Evolutionary conservation across 257 asterid genomes (phyloP).

Genomic region (Solanum commersonii): DNA sequence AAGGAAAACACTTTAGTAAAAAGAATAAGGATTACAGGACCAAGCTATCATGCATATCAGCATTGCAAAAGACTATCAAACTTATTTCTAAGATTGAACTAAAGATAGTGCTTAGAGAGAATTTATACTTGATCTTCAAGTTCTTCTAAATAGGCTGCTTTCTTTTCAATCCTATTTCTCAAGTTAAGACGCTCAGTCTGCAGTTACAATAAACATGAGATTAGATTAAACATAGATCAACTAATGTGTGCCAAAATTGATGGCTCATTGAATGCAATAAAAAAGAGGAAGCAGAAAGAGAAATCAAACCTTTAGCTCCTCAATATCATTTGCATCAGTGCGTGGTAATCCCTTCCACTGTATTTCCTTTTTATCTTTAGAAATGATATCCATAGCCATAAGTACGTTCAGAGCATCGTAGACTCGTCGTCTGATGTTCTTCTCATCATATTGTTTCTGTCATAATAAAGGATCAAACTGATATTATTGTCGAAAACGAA

Average conservation of each 20-base stretch:
- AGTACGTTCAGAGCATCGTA: constrained; percentile 94
- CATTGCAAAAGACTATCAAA: neutral
- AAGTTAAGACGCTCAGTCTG: constrained; percentile 75
- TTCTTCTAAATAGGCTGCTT: constrained; percentile 83
- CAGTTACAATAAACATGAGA: constrained; percentile 9
- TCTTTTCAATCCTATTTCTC: constrained; percentile 76
- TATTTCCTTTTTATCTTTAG: constrained; percentile 95
- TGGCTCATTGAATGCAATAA: neutral
- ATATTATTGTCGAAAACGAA: neutral
- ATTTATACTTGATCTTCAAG: constrained; percentile 81
- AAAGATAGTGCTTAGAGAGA: neutral
- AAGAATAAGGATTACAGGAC: neutral
- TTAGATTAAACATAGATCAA: neutral
- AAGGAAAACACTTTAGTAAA: neutral
- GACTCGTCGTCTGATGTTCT: constrained; percentile 91
- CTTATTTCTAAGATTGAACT: neutral
- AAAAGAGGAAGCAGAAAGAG: neutral
- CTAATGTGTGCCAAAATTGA: neutral
- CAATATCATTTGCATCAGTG: constrained; percentile 78
- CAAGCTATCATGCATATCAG: neutral
- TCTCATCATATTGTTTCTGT: constrained; percentile 99
- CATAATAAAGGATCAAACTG: neutral
- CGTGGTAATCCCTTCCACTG: constrained; percentile 98
- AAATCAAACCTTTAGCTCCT: constrained; percentile 61
- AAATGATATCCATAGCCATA: constrained; percentile 98